Base-by-base conservation (phyloP, 768 basidiomycete species). In the Pisolithus marmoratus region DNA sequence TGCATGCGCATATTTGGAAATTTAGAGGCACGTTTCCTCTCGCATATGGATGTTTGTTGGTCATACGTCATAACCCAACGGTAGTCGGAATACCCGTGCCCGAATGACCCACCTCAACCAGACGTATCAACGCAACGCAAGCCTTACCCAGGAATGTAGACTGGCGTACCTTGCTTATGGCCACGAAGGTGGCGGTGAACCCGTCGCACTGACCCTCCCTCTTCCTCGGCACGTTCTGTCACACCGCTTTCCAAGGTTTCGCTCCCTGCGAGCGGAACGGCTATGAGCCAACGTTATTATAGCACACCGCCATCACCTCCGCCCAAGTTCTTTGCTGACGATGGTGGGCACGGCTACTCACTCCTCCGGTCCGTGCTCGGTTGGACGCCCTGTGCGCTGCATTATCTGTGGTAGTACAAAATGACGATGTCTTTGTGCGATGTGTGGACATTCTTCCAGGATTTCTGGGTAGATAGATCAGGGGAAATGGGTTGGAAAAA, bases 401-500 rank as follows among this genome's bases (percentile, higher is more conserved):
- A 31, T 44, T 52, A 26, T 56, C 38, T 54, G 53, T 44, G 55
- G 56, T 59, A 58, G 66, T 68, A 68, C 67, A 68, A 67, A 68
- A 70, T 61, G 63, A 69, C 56, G 56, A 64, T 68, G 66, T 51
- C 26, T 52, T 54, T 58, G 51, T 36, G 38, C 42, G 42, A 42
- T 48, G 51, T 24, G 34, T 48, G 50, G 62, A 59, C 54, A 63
- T 61, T 63, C 58, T 49, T 58, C 50, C 63, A 61, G 62, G 57
- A 56, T 60, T 70, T 65, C 60, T 54, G 60, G 62, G 58, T 31
- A 58, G 46, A 48, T 59, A 58, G 56, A 38, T 34, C 50, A 54
- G 52, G 52, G 17, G 60, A 37, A 20, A 73, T 70, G 70, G 68
- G 61, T 65, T 84, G 83, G 82, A 84, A 74, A 66, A 84, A 85